Conservation (phyloP, 2,329 filamentous ascomycete species). For the Aspergillus fumigatiaffinis region DNA sequence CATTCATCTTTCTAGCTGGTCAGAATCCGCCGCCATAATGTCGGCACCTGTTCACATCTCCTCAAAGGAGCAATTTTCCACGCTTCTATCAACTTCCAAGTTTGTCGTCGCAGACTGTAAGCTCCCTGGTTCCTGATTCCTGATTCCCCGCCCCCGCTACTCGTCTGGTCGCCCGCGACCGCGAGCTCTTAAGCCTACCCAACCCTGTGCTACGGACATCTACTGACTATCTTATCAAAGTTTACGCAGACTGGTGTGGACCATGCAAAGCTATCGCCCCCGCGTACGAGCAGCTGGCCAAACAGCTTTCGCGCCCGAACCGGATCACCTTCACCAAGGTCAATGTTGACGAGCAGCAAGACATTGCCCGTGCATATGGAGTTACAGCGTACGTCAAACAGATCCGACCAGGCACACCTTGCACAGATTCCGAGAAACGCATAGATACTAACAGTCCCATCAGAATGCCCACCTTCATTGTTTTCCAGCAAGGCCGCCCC, state of each 20-base stretch:
- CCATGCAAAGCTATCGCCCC: constrained; percentile 83
- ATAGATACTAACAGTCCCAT: constrained; percentile 1
- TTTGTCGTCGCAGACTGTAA: constrained; percentile 88
- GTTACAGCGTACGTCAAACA: constrained; percentile 57
- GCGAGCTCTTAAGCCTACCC: constrained; percentile 3
- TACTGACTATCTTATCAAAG: constrained; percentile 44
- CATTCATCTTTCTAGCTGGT: constrained; percentile 6
- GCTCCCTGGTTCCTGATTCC: constrained; percentile 32
- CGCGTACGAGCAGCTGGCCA: constrained; percentile 72
- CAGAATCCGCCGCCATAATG: constrained; percentile 32
- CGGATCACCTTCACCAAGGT: constrained; percentile 82
- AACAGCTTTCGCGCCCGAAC: constrained; percentile 65
- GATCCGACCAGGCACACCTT: background rate
- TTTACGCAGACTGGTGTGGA: constrained; percentile 83
- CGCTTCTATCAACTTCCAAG: constrained; percentile 65
- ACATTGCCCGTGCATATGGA: constrained; percentile 68
- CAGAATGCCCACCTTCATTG: constrained; percentile 84
- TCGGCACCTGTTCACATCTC: constrained; percentile 50
- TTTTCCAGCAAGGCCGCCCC: constrained; percentile 70
- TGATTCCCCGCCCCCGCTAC: constrained; percentile 3
- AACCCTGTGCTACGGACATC: background rate
- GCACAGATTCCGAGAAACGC: background rate
- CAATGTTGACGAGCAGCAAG: constrained; percentile 72
- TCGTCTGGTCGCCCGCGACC: constrained; percentile 10
- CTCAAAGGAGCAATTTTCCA: constrained; percentile 64